These are phyloP conservation scores for Neofusicoccum umdonicola DNA, from an alignment of 2,329 filamentous ascomycete genomes.

Conservation along the genomic window DNA sequence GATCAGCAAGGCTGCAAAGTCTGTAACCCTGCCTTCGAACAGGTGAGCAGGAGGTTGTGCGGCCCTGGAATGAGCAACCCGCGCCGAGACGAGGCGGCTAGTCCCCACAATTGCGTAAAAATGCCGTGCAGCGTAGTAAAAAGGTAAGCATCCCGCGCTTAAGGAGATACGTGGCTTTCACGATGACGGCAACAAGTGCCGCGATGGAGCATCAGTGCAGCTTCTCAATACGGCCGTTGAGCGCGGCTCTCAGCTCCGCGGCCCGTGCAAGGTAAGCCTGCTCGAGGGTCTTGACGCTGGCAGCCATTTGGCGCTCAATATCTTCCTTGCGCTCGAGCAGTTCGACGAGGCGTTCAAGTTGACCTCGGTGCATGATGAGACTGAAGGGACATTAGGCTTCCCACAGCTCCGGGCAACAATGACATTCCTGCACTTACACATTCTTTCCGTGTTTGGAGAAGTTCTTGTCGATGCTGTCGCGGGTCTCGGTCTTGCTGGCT, in stretches of 20 bases:
- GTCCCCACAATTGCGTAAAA: neutral
- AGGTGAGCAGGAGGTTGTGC: neutral
- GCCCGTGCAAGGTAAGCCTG: neutral
- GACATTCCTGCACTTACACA: constrained; percentile 24
- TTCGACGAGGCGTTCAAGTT: constrained; percentile 3
- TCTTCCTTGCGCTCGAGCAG: constrained; percentile 14
- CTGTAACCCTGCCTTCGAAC: neutral
- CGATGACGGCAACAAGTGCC: neutral
- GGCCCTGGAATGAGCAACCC: neutral
- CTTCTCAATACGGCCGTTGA: constrained; percentile 1
- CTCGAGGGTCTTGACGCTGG: constrained; percentile 11
- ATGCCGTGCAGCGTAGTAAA: neutral
- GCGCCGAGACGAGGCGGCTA: neutral
- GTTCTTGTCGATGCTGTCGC: constrained; percentile 23
- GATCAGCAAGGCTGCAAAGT: neutral
- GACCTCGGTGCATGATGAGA: constrained; percentile 2
- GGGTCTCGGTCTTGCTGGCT: constrained; percentile 13
- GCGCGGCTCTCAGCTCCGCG: neutral
- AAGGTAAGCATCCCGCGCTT: neutral
- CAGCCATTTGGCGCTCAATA: constrained; percentile 16
- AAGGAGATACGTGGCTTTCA: neutral
- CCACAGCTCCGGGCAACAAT: neutral
- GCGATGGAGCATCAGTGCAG: neutral
- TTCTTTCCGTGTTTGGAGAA: constrained; percentile 29
- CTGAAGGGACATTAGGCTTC: neutral